Conservation (phyloP, 2,329 filamentous ascomycete genomes). For the Fusarium heterosporum region DNA sequence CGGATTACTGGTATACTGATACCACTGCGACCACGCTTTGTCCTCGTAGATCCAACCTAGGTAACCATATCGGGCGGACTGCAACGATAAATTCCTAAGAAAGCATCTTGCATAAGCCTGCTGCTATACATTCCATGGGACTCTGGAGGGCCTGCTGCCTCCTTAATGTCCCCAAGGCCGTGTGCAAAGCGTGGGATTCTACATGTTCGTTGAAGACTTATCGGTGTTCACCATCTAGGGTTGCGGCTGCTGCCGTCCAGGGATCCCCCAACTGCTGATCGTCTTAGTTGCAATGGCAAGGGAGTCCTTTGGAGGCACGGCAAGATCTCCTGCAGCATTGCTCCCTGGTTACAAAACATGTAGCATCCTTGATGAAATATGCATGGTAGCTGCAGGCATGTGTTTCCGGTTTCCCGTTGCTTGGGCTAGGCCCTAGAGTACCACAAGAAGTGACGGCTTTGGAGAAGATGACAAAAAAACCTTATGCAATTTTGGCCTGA, state of each 20-base stretch:
- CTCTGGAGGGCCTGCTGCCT: not conserved
- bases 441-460: too few relatives aligned
- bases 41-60: conserved; percentile 9
- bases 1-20: conserved; percentile 5
- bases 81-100: conserved; percentile 8
- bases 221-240: conserved; percentile 20
- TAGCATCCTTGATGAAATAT: conserved; percentile 27
- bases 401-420: conserved; percentile 22
- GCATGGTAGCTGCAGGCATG: conserved; percentile 16
- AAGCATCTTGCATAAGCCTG: conserved; percentile 14
- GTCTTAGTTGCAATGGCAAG: conserved; percentile 21
- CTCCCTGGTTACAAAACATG: conserved; percentile 5
- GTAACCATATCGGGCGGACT: conserved; percentile 10
- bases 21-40: conserved; percentile 9
- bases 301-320: conserved; percentile 36
- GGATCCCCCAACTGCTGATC: conserved; percentile 38
- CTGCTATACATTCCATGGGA: not conserved
- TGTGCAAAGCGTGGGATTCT: conserved; percentile 28
- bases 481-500: too few relatives aligned
- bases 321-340: conserved; percentile 41
- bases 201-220: not conserved
- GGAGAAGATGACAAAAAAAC: too few relatives aligned
- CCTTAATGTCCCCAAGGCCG: conserved; percentile 2
- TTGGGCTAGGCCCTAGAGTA: conserved; percentile 15
- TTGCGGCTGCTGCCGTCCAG: conserved; percentile 43